These are phyloP conservation scores for Acanthamoeba healyi DNA, from an alignment of 208 protist genomes.

Conservation along the genomic window DNA sequence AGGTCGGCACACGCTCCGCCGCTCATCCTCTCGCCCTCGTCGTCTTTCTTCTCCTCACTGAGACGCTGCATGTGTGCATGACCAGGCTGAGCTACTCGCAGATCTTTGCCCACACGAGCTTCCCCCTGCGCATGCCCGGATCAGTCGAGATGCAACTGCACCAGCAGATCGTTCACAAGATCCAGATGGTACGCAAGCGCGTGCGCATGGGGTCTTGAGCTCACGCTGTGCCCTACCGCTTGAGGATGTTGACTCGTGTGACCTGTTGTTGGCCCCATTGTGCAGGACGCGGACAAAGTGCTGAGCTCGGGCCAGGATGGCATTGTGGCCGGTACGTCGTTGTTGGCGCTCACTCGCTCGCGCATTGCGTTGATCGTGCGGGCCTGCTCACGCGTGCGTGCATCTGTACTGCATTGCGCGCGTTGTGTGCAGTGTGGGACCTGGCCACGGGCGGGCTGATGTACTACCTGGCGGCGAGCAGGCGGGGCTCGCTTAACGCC, in stretches of 20 bases:
- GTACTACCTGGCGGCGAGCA: not conserved
- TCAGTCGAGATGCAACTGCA: not conserved
- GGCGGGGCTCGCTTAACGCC: not conserved
- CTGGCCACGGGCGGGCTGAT: not conserved
- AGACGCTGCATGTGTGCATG: not conserved
- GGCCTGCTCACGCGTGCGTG: not conserved
- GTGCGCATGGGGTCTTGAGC: not conserved
- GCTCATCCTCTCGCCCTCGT: not conserved
- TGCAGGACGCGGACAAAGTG: slow-evolving; percentile 14
- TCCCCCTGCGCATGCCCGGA: not conserved
- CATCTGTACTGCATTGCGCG: too few species aligned
- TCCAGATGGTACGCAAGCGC: slow-evolving; percentile 7
- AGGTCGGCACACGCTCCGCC: not conserved
- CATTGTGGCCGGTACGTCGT: not conserved
- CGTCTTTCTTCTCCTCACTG: too few species aligned
- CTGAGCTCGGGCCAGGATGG: not conserved
- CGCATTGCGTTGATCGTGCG: too few species aligned
- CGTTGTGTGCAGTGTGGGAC: not conserved
- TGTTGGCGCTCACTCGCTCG: not conserved
- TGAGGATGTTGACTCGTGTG: not conserved
- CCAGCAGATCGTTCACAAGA: not conserved
- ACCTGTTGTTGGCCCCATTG: not conserved
- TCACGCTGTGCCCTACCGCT: not conserved
- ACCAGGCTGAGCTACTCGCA: not conserved
- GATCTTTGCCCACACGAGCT: not conserved